A percentile compares a stretch with the other conserved stretches of the same genome.
Evolutionary conservation across 192 early-diverging fungal genomes (phyloP).

Genomic region (Helicostylum pulchrum): DNA sequence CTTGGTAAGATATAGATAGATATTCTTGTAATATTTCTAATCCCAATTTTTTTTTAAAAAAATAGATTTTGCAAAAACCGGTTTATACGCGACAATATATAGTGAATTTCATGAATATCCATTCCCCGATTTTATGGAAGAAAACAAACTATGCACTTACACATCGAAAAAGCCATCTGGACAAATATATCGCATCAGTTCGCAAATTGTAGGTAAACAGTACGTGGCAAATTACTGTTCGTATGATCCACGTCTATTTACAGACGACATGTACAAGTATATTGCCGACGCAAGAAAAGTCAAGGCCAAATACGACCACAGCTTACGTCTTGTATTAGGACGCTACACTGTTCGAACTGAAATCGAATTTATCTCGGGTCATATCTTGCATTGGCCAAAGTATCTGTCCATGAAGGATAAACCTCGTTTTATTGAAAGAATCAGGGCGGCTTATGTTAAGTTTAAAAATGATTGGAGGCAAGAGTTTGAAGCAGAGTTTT

Average conservation of each 20-base stretch:
- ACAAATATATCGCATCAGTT: neutral
- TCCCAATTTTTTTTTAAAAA: neutral
- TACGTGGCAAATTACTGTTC: slow-evolving; percentile 8
- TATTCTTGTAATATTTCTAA: neutral
- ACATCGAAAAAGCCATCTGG: slow-evolving; percentile 23
- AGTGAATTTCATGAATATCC: slow-evolving; percentile 30
- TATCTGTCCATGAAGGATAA: slow-evolving; percentile 38
- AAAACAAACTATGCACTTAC: slow-evolving; percentile 43
- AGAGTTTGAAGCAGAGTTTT: slow-evolving; percentile 44
- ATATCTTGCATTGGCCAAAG: slow-evolving; percentile 8
- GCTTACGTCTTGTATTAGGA: slow-evolving; percentile 49
- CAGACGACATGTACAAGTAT: slow-evolving; percentile 45
- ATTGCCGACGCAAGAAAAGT: slow-evolving; percentile 39
- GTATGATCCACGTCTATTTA: slow-evolving; percentile 39
- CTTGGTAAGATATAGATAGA: slow-evolving; percentile 28
- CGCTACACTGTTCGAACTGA: slow-evolving; percentile 51
- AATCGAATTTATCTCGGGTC: slow-evolving; percentile 38
- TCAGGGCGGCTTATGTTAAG: slow-evolving; percentile 33
- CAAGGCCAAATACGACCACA: slow-evolving; percentile 45
- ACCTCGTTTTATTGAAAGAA: slow-evolving; percentile 33
- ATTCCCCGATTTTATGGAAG: slow-evolving; percentile 70
- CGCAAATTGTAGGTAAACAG: slow-evolving; percentile 31
- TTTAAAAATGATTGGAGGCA: slow-evolving; percentile 39
- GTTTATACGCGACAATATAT: slow-evolving; percentile 41
- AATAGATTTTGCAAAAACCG: slow-evolving; percentile 62